Conservation (phyloP, 768 basidiomycete genomes). For the Suillus discolor region DNA sequence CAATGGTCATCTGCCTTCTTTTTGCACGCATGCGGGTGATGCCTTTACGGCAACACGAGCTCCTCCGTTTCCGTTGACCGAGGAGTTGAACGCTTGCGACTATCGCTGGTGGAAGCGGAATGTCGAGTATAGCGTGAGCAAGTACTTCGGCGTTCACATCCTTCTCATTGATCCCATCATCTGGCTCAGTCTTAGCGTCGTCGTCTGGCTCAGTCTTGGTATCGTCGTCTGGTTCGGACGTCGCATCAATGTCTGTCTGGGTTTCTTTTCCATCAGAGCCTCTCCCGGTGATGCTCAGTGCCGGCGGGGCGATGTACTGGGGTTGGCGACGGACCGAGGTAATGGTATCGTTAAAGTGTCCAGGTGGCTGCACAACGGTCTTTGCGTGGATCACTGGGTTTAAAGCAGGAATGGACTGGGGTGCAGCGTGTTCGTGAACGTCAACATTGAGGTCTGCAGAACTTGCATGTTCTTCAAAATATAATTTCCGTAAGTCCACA, state of each 20-base stretch:
- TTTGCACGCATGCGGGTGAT: background rate
- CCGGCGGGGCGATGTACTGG: background rate
- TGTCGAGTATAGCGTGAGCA: background rate
- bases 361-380: background rate
- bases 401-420: background rate
- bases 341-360: background rate
- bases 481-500: background rate
- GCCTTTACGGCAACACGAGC: background rate
- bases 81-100: background rate
- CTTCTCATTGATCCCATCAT: background rate
- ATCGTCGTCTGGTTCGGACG: background rate
- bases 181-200: background rate
- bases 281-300: background rate
- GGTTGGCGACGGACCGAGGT: background rate
- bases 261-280: background rate
- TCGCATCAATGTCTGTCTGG: background rate
- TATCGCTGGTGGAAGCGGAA: background rate
- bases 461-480: background rate
- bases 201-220: background rate
- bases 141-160: background rate
- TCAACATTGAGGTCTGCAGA: background rate
- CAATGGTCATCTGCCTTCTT: background rate
- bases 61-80: background rate
- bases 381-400: background rate
- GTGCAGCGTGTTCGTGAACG: background rate